phyloP scores from a whole-genome alignment of 2,329 filamentous ascomycete species.

The Paracamarosporium sp. region DNA sequence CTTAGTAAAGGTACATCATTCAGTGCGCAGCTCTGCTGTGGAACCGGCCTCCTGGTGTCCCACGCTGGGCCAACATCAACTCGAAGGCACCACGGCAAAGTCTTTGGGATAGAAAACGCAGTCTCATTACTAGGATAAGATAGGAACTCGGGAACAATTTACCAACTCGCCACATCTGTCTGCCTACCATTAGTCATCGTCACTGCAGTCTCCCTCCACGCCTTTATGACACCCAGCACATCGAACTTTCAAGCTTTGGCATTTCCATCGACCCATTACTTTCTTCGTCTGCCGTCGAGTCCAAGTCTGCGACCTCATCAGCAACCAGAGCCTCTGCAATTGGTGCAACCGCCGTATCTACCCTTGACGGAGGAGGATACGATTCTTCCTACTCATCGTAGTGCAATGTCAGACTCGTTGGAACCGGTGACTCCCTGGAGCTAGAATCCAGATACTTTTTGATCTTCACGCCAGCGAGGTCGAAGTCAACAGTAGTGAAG shows the following conservation, averaged over 20 bases:
- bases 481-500: conserved; percentile 53
- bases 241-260: neutral
- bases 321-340: neutral
- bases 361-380: neutral
- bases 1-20: too few relatives aligned
- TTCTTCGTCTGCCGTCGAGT: neutral
- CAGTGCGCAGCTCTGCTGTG: too few relatives aligned
- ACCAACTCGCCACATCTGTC: neutral
- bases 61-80: too few relatives aligned
- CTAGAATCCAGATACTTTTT: conserved; percentile 57
- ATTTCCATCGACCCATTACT: neutral
- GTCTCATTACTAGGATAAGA: neutral
- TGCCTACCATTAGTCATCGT: neutral
- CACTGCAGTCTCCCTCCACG: neutral
- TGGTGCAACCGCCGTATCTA: neutral
- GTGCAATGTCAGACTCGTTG: conserved; percentile 32
- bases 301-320: neutral
- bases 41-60: too few relatives aligned
- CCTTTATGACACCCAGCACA: neutral
- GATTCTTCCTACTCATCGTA: conserved; percentile 32
- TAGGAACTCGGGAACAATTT: neutral
- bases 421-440: conserved; percentile 54
- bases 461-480: conserved; percentile 57
- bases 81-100: too few relatives aligned
- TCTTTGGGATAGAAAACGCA: too few relatives aligned